Conservation (phyloP, 2,329 filamentous ascomycete genomes). For the Curvularia sp. region DNA sequence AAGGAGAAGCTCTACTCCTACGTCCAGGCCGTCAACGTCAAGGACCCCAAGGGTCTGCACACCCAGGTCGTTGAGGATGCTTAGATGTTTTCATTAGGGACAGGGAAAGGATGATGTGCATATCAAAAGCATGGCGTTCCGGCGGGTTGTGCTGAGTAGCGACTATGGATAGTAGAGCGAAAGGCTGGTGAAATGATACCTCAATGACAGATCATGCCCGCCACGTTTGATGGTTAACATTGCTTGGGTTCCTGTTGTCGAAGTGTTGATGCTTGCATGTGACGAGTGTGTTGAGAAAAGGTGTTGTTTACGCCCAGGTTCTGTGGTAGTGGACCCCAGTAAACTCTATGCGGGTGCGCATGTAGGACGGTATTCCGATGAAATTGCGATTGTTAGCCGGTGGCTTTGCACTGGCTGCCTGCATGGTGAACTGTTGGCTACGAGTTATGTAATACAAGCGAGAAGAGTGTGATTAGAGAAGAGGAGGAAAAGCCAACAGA, state of each 20-base stretch:
- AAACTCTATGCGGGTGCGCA: background rate
- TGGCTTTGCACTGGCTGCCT: background rate
- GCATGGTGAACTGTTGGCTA: background rate
- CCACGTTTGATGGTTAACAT: constrained; percentile 24
- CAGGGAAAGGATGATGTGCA: constrained; percentile 33
- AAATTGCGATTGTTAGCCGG: background rate
- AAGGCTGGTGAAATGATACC: constrained; percentile 48
- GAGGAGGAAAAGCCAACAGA: background rate
- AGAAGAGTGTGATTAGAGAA: background rate
- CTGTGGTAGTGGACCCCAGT: background rate
- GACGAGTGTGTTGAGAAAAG: background rate
- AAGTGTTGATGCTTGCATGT: background rate
- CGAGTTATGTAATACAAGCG: background rate
- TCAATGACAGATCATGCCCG: constrained; percentile 46
- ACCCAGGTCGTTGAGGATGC: constrained; percentile 82
- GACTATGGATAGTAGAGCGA: constrained; percentile 37
- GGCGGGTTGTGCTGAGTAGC: constrained; percentile 46
- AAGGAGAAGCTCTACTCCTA: constrained; percentile 99
- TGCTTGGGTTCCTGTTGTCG: background rate
- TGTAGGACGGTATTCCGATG: background rate
- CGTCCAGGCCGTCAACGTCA: constrained; percentile 99
- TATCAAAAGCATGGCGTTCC: constrained; percentile 47
- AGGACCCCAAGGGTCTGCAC: constrained; percentile 97
- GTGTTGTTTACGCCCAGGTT: background rate
- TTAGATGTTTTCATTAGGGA: constrained; percentile 47